These are phyloP conservation scores for Ophiostoma australiae DNA, from an alignment of 2,329 filamentous ascomycete genomes.

Conservation along the genomic window DNA sequence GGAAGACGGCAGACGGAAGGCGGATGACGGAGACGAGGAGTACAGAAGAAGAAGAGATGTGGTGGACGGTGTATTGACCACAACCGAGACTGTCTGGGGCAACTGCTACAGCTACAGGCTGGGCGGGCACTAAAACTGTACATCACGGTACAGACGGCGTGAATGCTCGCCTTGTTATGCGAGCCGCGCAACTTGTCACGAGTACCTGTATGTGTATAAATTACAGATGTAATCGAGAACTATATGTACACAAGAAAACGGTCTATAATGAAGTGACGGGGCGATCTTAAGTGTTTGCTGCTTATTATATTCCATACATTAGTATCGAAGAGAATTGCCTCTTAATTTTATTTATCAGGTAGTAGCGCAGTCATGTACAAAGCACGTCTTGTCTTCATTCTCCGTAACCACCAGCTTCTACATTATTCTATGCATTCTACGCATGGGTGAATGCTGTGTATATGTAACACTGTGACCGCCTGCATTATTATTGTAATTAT, in stretches of 20 bases:
- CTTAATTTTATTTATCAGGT: no score
- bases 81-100: background rate
- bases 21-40: no score
- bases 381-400: background rate
- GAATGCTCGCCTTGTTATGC: background rate
- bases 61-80: background rate
- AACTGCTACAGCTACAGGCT: background rate
- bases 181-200: background rate
- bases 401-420: background rate
- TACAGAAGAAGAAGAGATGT: background rate
- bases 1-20: background rate
- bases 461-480: background rate
- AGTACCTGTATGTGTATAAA: no score
- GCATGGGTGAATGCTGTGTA: background rate
- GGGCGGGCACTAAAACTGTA: background rate
- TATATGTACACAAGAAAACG: no score
- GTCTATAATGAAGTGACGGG: no score
- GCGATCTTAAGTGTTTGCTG: no score
- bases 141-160: background rate
- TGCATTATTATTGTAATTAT: background rate
- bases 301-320: no score
- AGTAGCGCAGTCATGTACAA: no score
- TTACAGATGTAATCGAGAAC: no score
- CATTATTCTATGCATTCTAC: slow-evolving; percentile 13
- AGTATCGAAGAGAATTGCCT: no score